phyloP scores from a whole-genome alignment of 2,329 filamentous ascomycete species.

The Phaeosphaeria sp. region DNA sequence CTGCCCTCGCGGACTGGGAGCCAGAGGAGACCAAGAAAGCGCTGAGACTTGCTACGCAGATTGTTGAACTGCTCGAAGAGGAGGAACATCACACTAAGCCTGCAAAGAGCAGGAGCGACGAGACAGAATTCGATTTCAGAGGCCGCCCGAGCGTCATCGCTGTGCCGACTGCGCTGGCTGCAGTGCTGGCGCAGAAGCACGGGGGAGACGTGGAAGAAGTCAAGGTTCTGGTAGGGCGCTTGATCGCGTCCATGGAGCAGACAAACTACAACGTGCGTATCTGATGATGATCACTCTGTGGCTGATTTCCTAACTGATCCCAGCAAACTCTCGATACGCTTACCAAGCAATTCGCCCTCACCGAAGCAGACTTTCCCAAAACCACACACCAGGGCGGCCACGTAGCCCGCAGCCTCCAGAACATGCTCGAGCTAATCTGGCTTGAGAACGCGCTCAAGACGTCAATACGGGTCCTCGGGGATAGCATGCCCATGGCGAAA shows the following conservation, averaged over 20 bases:
- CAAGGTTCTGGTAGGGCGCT: constrained; percentile 47
- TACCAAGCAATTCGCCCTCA: neutral
- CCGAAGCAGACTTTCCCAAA: constrained; percentile 18
- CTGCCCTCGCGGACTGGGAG: constrained; percentile 45
- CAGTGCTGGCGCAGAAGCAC: constrained; percentile 48
- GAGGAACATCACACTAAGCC: constrained; percentile 45
- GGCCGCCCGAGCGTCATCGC: constrained; percentile 49
- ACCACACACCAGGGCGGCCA: neutral
- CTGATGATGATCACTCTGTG: neutral
- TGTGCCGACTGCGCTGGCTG: constrained; percentile 53
- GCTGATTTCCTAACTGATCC: neutral
- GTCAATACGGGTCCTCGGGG: constrained; percentile 49
- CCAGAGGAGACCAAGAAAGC: constrained; percentile 47
- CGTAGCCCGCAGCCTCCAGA: constrained; percentile 14
- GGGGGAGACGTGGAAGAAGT: constrained; percentile 50
- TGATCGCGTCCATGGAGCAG: constrained; percentile 46
- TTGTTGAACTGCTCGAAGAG: constrained; percentile 52
- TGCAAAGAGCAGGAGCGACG: constrained; percentile 10
- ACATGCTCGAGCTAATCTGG: constrained; percentile 43
- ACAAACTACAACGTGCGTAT: constrained; percentile 26
- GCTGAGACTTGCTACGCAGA: constrained; percentile 46
- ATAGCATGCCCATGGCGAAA: constrained; percentile 38
- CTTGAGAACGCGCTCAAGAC: constrained; percentile 55
- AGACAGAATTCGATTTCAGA: constrained; percentile 35
- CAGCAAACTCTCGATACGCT: constrained; percentile 16